Evolutionary conservation across 2,329 filamentous ascomycete species (phyloP).

Genomic region (Monosporascus sp.): DNA sequence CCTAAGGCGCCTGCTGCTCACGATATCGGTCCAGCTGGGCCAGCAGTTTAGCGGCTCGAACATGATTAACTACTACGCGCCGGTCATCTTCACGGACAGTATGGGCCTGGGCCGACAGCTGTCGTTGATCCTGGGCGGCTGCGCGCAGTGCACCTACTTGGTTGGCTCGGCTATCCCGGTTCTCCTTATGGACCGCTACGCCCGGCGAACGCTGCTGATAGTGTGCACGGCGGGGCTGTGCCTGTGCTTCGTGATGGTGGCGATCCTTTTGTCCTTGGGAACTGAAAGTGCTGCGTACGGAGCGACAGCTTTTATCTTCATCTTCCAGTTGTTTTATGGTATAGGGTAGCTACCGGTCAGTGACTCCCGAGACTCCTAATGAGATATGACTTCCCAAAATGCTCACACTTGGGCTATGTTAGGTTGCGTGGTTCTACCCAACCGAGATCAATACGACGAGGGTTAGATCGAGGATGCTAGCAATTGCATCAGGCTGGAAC

Average conservation of each 20-base stretch:
- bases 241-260: conserved; percentile 36
- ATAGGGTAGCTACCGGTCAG: conserved; percentile 34
- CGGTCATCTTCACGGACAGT: conserved; percentile 32
- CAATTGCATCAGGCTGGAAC: conserved; percentile 29
- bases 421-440: conserved; percentile 37
- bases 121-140: conserved; percentile 47
- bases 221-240: conserved; percentile 34
- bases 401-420: not conserved
- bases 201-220: conserved; percentile 35
- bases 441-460: conserved; percentile 36
- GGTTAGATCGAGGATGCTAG: conserved; percentile 32
- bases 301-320: conserved; percentile 38
- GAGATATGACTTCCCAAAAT: not conserved
- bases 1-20: conserved; percentile 19
- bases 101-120: conserved; percentile 39
- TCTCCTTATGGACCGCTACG: conserved; percentile 35
- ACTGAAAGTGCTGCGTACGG: conserved; percentile 30
- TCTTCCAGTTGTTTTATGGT: conserved; percentile 40
- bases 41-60: conserved; percentile 25
- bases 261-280: conserved; percentile 32
- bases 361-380: not conserved
- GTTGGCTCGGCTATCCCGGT: conserved; percentile 35
- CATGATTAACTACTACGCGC: conserved; percentile 29
- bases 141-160: conserved; percentile 33
- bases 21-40: conserved; percentile 20